A percentile compares a stretch with the other conserved stretches of the same genome.
Conservation (phyloP, 2,329 filamentous ascomycete species). For the Cytospora mali region DNA sequence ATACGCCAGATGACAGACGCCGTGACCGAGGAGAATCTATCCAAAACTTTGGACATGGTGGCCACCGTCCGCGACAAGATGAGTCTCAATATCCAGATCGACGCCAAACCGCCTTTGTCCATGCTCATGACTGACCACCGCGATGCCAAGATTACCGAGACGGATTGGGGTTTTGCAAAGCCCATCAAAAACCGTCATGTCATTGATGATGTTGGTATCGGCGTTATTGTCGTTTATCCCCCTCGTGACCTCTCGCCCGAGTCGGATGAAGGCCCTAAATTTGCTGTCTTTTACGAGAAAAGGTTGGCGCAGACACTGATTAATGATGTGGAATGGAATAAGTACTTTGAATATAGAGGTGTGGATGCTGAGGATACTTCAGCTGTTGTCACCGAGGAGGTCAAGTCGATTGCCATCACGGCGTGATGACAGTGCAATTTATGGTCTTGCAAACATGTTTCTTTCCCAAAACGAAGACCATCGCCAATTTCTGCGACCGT, state of each 20-base stretch:
- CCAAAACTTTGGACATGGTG: constrained; percentile 35
- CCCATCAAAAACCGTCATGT: constrained; percentile 40
- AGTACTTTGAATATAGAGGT: constrained; percentile 43
- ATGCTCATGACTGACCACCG: constrained; percentile 42
- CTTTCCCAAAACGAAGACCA: too few species aligned
- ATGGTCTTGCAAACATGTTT: neutral
- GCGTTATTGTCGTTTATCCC: constrained; percentile 39
- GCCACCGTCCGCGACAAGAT: constrained; percentile 43
- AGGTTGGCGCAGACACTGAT: constrained; percentile 37
- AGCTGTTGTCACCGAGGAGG: neutral
- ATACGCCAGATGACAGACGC: constrained; percentile 42
- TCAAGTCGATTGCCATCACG: neutral
- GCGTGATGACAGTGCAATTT: neutral
- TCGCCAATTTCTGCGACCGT: too few species aligned
- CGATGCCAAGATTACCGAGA: constrained; percentile 34
- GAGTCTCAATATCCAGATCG: constrained; percentile 37
- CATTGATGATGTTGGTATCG: constrained; percentile 36
- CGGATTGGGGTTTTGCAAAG: constrained; percentile 42
- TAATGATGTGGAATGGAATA: constrained; percentile 39
- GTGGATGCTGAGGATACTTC: constrained; percentile 31
- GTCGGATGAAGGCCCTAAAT: constrained; percentile 41
- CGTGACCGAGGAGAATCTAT: constrained; percentile 38
- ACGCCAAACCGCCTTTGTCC: constrained; percentile 41
- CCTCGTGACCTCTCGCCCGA: constrained; percentile 32
- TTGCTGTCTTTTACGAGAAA: constrained; percentile 41